Evolutionary conservation across 1,284 basidiomycete genomes (phyloP), one percentile per base, ranked within the genome.

Genomic region (Blastosporella zonata): DNA sequence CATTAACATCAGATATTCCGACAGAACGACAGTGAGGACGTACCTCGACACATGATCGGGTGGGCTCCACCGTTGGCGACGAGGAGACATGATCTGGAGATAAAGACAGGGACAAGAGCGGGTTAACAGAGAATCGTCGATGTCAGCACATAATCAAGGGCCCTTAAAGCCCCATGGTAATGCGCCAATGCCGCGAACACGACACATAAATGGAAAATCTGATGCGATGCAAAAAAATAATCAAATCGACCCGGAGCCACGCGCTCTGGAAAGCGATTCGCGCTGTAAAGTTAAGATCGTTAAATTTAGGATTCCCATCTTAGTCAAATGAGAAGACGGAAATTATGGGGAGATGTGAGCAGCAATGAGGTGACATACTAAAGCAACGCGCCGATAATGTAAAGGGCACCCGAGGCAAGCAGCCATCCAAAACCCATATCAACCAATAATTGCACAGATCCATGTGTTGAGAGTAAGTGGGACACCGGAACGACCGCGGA

Each of bases 191-290:
- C 90, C 1, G 90, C 93, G 20, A 82, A 65, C 38, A 95, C 74
- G 21, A 95, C 92, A 62, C 82, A 85, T 56, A 81, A 62, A 63
- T 96, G 93, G 67, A 97, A 96, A 60, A 94, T 87, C 67, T 88
- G 87, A 71, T 94, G 92, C 25, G 87, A 91, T 0, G 87, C 78
- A 47, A 86, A 81, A 57, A 93, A 77, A 62, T 80, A 78, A 69
- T 96, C 92, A 62, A 93, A 93, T 54, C 69, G 80, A 43, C 91
- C 91, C 1, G 91, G 91, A 8, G 75, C 73, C 54, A 87, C 74
- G 23, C 83, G 73, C 62, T 96, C 93, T 21, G 93, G 93, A 47
- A 94, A 77, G 45, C 91, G 79, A 57, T 85, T 84, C 31, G 90
- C 90, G 67, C 85, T 93, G 65, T 47, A 55, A 46, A 62, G 56